These are phyloP conservation scores for Salix brachista DNA, from an alignment of 345 rosid genomes.

Conservation along the genomic window DNA sequence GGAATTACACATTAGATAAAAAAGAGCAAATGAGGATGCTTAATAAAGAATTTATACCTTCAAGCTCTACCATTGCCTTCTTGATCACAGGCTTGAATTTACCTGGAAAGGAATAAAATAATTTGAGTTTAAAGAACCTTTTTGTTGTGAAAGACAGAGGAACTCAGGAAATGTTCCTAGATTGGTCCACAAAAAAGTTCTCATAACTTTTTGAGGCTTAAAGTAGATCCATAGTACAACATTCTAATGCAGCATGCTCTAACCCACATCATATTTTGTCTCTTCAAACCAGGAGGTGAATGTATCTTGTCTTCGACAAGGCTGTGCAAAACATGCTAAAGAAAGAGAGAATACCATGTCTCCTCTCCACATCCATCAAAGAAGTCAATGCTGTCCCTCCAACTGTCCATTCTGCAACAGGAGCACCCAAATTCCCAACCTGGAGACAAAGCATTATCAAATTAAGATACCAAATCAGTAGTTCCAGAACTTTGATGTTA, in stretches of 20 bases:
- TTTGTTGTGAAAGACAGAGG: not conserved
- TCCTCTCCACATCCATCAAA: conserved; percentile 97
- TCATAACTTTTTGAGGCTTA: not conserved
- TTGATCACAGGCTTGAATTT: conserved; percentile 95
- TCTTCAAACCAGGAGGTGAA: not conserved
- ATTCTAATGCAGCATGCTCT: not conserved
- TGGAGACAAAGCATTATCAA: conserved; percentile 23
- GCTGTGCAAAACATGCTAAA: not conserved
- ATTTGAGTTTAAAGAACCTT: not conserved
- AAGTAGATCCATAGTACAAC: not conserved
- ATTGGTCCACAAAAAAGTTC: not conserved
- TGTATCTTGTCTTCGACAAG: not conserved
- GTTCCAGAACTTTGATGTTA: not conserved
- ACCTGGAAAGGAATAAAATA: conserved; percentile 38
- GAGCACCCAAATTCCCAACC: conserved; percentile 92
- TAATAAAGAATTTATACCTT: conserved; percentile 41
- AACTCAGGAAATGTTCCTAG: not conserved
- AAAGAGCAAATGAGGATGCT: not conserved
- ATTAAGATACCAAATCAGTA: not conserved
- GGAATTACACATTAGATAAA: not conserved
- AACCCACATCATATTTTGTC: not conserved
- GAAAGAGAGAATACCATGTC: conserved; percentile 57
- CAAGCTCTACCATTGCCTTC: conserved; percentile 99
- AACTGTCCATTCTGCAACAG: conserved; percentile 89
- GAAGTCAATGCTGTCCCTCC: conserved; percentile 89